These are phyloP conservation scores for Solanum hybrid DNA, from an alignment of 305 asterid species.

Conservation along the genomic window DNA sequence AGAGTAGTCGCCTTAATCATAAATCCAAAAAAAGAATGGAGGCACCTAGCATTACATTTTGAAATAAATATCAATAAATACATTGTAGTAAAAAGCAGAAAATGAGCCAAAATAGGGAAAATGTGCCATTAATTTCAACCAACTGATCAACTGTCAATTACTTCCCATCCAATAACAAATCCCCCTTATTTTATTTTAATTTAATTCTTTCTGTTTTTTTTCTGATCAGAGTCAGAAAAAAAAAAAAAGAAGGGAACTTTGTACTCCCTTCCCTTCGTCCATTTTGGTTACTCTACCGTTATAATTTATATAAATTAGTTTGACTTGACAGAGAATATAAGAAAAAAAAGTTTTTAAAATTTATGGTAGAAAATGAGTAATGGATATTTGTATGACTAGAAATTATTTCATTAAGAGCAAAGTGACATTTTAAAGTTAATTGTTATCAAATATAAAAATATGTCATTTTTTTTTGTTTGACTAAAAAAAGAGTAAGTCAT, in stretches of 20 bases:
- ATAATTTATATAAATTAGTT: too few relatives aligned
- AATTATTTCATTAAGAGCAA: too few relatives aligned
- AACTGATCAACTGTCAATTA: not conserved
- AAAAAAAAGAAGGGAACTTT: not conserved
- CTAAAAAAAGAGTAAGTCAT: not conserved
- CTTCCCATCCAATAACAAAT: not conserved
- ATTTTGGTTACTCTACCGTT: too few relatives aligned
- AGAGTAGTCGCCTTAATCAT: not conserved
- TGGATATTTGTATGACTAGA: accelerated
- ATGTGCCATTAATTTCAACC: not conserved
- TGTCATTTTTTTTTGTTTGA: too few relatives aligned
- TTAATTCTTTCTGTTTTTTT: not conserved
- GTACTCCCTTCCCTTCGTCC: not conserved
- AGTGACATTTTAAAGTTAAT: not conserved
- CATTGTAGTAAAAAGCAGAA: not conserved
- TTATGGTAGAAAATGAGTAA: not conserved
- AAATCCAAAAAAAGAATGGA: not conserved
- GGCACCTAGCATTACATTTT: conserved; percentile 2
- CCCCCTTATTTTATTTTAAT: not conserved
- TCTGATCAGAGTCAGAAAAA: not conserved
- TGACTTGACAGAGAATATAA: accelerated
- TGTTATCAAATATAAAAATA: too few relatives aligned
- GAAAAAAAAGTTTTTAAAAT: too few relatives aligned
- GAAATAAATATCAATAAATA: not conserved
- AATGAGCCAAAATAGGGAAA: not conserved